Evolutionary conservation across 2,329 filamentous ascomycete species (phyloP).

Genomic region (Beauveria caledonica): DNA sequence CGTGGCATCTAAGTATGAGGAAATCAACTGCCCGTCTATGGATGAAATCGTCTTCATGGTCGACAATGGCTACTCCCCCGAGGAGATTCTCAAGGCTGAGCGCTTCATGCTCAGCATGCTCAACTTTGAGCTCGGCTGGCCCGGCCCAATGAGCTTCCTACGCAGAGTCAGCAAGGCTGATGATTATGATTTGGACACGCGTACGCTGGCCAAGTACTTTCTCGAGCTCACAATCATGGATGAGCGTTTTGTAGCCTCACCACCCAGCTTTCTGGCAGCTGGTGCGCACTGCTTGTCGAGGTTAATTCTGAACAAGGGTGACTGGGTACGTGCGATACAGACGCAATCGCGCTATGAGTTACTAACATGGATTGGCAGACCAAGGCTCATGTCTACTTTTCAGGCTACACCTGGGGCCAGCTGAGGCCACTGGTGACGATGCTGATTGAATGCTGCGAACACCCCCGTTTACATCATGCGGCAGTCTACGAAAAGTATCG

Average conservation of each 20-base stretch:
- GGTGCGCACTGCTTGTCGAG: constrained; percentile 88
- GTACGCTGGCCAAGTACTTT: constrained; percentile 96
- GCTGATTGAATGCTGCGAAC: constrained; percentile 81
- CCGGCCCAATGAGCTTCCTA: constrained; percentile 98
- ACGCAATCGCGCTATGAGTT: background rate
- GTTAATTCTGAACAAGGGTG: constrained; percentile 80
- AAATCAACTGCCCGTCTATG: constrained; percentile 95
- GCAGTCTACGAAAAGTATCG: constrained; percentile 90
- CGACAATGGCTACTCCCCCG: constrained; percentile 76
- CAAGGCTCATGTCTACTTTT: constrained; percentile 80
- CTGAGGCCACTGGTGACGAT: constrained; percentile 67
- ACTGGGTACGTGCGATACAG: constrained; percentile 62
- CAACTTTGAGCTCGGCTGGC: constrained; percentile 91
- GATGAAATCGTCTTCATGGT: constrained; percentile 98
- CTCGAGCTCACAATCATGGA: constrained; percentile 96
- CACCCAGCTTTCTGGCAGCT: constrained; percentile 83
- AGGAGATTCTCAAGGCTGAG: constrained; percentile 95
- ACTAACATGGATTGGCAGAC: constrained; percentile 48
- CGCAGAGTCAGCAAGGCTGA: constrained; percentile 96
- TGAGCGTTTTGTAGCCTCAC: constrained; percentile 87
- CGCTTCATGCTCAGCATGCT: constrained; percentile 98
- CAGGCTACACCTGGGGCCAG: constrained; percentile 83
- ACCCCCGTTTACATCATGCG: constrained; percentile 70
- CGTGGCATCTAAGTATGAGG: constrained; percentile 95
- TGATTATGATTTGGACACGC: constrained; percentile 91